Conservation (phyloP, 2,329 filamentous ascomycete species). For the Rachicladosporium sp. region DNA sequence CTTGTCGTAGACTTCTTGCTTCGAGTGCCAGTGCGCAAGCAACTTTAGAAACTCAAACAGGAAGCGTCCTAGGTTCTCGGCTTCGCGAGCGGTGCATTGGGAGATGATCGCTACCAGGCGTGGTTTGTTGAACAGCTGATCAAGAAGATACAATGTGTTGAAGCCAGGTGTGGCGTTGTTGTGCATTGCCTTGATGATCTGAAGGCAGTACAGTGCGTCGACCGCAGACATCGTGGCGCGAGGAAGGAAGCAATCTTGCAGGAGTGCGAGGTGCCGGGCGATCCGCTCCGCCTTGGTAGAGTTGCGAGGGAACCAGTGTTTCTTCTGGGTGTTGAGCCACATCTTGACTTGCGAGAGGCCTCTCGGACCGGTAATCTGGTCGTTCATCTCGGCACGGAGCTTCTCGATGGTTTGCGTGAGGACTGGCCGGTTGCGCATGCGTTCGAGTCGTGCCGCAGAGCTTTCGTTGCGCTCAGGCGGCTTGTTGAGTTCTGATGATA, state of each 20-base stretch:
- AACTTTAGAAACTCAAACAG: conserved; percentile 71
- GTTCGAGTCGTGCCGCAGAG: conserved; percentile 51
- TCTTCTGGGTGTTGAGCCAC: conserved; percentile 62
- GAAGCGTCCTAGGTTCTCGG: conserved; percentile 86
- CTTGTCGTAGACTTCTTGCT: conserved; percentile 64
- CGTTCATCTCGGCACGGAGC: conserved; percentile 60
- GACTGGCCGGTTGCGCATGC: conserved; percentile 57
- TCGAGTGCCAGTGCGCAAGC: conserved; percentile 70
- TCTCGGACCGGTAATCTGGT: conserved; percentile 43
- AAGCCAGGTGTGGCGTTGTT: conserved; percentile 75
- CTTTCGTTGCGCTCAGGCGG: conserved; percentile 64
- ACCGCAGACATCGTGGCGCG: conserved; percentile 70
- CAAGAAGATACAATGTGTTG: conserved; percentile 70
- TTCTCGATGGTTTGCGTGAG: conserved; percentile 56
- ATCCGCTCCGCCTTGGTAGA: conserved; percentile 33
- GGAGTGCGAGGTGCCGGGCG: conserved; percentile 57
- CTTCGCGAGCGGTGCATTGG: conserved; percentile 77
- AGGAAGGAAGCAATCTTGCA: conserved; percentile 89
- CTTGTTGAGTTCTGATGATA: conserved; percentile 54
- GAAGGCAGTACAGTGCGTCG: conserved; percentile 81
- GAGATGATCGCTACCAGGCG: conserved; percentile 74
- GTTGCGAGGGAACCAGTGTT: conserved; percentile 61
- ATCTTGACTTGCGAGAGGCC: conserved; percentile 54
- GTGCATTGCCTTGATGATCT: conserved; percentile 78
- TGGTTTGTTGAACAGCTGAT: conserved; percentile 73